These are phyloP conservation scores for Macrolepiota fuliginosa DNA, from an alignment of 768 basidiomycete genomes.

Conservation along the genomic window DNA sequence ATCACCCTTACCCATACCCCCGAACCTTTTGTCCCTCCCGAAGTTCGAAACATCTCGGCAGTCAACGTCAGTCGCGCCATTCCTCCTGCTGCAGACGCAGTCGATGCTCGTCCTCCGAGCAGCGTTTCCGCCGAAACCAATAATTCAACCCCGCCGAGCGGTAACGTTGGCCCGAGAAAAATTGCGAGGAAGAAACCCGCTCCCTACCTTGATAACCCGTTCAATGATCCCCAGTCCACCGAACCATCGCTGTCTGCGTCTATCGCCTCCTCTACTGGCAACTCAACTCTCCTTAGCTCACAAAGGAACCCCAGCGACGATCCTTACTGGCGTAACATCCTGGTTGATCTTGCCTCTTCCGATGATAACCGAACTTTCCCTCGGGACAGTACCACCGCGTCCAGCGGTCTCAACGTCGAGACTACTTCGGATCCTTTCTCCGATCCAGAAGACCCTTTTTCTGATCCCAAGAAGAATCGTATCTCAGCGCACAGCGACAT, in stretches of 20 bases:
- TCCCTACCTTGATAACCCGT: slow-evolving; percentile 1
- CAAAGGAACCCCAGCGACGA: background rate
- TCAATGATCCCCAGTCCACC: background rate
- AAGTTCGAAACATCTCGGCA: background rate
- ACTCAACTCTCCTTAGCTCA: background rate
- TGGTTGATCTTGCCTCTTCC: background rate
- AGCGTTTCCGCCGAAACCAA: background rate
- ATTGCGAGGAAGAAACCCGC: slow-evolving; percentile 7
- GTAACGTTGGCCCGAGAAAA: background rate
- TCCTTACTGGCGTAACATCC: background rate
- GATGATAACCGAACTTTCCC: background rate
- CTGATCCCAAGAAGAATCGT: background rate
- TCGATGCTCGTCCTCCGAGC: background rate
- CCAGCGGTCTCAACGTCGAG: background rate
- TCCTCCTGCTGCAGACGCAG: background rate
- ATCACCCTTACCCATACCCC: background rate
- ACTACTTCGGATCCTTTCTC: background rate
- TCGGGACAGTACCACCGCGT: background rate
- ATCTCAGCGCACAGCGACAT: slow-evolving; percentile 3
- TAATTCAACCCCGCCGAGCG: background rate
- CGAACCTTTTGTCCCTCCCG: background rate
- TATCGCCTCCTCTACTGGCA: background rate
- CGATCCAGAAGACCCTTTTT: slow-evolving; percentile 8
- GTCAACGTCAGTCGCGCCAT: background rate
- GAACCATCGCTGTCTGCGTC: background rate